Evolutionary conservation across 2,329 filamentous ascomycete genomes (phyloP).

Genomic region (Calonectria crousiana): DNA sequence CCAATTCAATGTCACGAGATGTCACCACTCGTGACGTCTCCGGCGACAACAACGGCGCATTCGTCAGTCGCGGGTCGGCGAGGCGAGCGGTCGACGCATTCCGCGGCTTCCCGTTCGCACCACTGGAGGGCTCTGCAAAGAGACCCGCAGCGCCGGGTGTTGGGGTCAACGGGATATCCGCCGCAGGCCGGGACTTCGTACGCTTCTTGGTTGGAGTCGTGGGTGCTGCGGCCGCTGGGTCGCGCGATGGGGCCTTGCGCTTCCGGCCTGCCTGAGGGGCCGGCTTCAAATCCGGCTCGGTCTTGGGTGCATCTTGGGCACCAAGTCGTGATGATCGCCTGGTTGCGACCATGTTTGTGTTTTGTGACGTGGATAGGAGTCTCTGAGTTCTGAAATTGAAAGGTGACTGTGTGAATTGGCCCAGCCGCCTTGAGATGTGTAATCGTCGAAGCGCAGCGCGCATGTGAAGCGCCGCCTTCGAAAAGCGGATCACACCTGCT

Average conservation of each 20-base stretch:
- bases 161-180: conserved; percentile 56
- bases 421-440: not conserved
- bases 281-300: conserved; percentile 35
- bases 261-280: conserved; percentile 46
- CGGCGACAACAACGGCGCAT: conserved; percentile 79
- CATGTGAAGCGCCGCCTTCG: conserved; percentile 27
- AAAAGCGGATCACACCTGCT: not conserved
- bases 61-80: conserved; percentile 73
- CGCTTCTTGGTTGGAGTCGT: conserved; percentile 50
- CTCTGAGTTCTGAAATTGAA: conserved; percentile 3
- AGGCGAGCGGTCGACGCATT: conserved; percentile 63
- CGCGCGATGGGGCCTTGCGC: conserved; percentile 47
- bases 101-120: conserved; percentile 53
- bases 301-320: conserved; percentile 32
- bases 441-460: conserved; percentile 18
- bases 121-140: conserved; percentile 48
- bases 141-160: conserved; percentile 59
- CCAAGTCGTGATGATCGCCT: conserved; percentile 58
- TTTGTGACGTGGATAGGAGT: conserved; percentile 26
- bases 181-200: conserved; percentile 34
- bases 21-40: conserved; percentile 74
- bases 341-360: conserved; percentile 49
- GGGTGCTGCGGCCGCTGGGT: conserved; percentile 40
- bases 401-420: conserved; percentile 25
- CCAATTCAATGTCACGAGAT: conserved; percentile 58